phyloP scores from a whole-genome alignment of 1,284 basidiomycete species.

The Heterobasidion occidentale region DNA sequence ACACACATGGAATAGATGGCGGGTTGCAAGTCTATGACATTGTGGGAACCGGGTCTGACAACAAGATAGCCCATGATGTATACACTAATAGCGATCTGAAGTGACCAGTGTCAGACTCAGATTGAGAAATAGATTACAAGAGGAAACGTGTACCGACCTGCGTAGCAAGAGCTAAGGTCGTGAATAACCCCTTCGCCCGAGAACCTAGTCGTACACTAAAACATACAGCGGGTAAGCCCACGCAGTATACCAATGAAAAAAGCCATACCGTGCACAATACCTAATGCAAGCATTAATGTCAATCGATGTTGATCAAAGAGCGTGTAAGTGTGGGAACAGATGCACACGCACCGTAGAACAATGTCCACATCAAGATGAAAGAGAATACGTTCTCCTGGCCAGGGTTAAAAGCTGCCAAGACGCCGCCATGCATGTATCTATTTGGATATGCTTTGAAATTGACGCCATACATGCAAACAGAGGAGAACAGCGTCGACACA shows the following conservation, averaged over 20 bases:
- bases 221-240: not conserved
- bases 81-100: no score
- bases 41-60: no score
- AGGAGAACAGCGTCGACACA: constrained; percentile 56
- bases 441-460: constrained; percentile 60
- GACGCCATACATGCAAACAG: constrained; percentile 53
- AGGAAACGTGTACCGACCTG: no score
- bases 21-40: no score
- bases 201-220: not conserved
- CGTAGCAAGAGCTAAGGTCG: no score
- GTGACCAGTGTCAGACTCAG: no score
- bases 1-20: no score
- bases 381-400: constrained; percentile 83
- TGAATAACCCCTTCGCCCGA: not conserved
- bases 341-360: constrained; percentile 69
- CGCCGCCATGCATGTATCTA: constrained; percentile 55
- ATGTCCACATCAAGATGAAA: constrained; percentile 84
- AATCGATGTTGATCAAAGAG: constrained; percentile 4
- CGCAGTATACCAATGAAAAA: not conserved
- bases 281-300: constrained; percentile 14
- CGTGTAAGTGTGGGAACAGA: not conserved
- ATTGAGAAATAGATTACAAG: no score
- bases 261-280: constrained; percentile 34
- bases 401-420: constrained; percentile 64
- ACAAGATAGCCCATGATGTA: no score